Evolutionary conservation across 352 stramenopile genomes (phyloP), one percentile per base, ranked within the genome.

Genomic region (Globisporangium cystogenes): DNA sequence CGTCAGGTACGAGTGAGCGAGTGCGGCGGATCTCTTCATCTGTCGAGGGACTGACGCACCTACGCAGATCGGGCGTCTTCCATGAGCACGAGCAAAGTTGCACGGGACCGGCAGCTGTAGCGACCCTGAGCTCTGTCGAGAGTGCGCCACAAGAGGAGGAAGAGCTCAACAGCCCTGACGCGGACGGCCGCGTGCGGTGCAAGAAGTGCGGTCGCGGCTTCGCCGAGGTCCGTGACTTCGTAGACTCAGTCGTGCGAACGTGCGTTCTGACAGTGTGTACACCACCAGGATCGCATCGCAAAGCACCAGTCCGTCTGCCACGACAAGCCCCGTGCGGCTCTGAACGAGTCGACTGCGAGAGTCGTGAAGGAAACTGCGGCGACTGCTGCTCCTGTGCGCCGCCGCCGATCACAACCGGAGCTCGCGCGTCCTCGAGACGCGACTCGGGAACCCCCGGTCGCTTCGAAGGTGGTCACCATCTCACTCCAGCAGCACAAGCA

Each of bases 241-340:
- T 5, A 15, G 36, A 46, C 18, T 18, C 4, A 16, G 14, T 16
- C 14, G 14, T n/a, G n/a, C n/a, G n/a, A n/a, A n/a, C 3, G 40
- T 24, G 40, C 18, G 10, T 14, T 5, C 10, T 26, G 39, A 26
- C n/a, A 26, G 18, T 12, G 39, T 18, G 26, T 10, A 7, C 20
- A 12, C 16, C 18, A 6, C 6, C 29, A 78, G 62, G 73, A 86
- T 52, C 76, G 80, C 0, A 84, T 90, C 51, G 62, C 63, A 8
- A 90, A 86, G 54, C 76, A 88, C 58, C 80, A 88, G 52, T 79
- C 74, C 0, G 74, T 90, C 15, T 90, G 80, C 49, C 37, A 55
- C 31, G 48, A 60, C 24, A 48, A 36, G 4, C 46, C 36, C 2
- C 45, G 20, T 15, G 23, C 16, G 20, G 20, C 4, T 5, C 12